phyloP scores from a whole-genome alignment of 2,329 filamentous ascomycete genomes.

The Aspergillus pseudoviridinutans region DNA sequence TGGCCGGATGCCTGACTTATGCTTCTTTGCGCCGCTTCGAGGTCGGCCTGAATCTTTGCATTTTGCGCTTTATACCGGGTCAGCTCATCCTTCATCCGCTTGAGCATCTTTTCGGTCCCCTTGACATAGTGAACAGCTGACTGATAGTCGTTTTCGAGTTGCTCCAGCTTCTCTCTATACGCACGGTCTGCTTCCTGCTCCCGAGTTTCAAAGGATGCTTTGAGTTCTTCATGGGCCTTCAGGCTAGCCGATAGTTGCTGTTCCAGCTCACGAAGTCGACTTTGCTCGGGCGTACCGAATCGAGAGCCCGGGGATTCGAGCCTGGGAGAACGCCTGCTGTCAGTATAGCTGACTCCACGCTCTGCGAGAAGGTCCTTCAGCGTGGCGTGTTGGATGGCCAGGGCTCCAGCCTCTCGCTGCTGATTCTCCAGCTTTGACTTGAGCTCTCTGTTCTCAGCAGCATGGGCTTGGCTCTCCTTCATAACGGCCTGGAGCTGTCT shows the following conservation, averaged over 20 bases:
- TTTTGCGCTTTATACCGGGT: slow-evolving; percentile 87
- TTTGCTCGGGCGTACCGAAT: slow-evolving; percentile 73
- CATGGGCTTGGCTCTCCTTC: slow-evolving; percentile 77
- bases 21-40: slow-evolving; percentile 63
- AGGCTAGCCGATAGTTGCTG: slow-evolving; percentile 74
- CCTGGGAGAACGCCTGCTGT: slow-evolving; percentile 64
- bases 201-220: slow-evolving; percentile 69
- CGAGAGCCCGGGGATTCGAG: slow-evolving; percentile 70
- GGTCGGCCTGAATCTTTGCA: slow-evolving; percentile 71
- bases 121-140: slow-evolving; percentile 97
- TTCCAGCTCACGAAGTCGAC: slow-evolving; percentile 78
- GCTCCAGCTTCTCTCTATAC: slow-evolving; percentile 88
- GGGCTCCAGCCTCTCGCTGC: slow-evolving; percentile 89
- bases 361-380: slow-evolving; percentile 90
- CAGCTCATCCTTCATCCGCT: slow-evolving; percentile 97
- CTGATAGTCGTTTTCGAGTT: slow-evolving; percentile 95
- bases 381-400: slow-evolving; percentile 86
- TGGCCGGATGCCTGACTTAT: slow-evolving; percentile 36
- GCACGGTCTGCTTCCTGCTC: slow-evolving; percentile 82
- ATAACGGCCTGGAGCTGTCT: slow-evolving; percentile 83
- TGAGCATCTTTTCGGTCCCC: slow-evolving; percentile 98
- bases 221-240: slow-evolving; percentile 82
- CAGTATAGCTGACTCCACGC: slow-evolving; percentile 76
- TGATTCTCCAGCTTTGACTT: slow-evolving; percentile 79
- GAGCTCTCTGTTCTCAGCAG: slow-evolving; percentile 75